Base-by-base conservation (phyloP, 352 stramenopile species). In the Phytophthora tubulina region DNA sequence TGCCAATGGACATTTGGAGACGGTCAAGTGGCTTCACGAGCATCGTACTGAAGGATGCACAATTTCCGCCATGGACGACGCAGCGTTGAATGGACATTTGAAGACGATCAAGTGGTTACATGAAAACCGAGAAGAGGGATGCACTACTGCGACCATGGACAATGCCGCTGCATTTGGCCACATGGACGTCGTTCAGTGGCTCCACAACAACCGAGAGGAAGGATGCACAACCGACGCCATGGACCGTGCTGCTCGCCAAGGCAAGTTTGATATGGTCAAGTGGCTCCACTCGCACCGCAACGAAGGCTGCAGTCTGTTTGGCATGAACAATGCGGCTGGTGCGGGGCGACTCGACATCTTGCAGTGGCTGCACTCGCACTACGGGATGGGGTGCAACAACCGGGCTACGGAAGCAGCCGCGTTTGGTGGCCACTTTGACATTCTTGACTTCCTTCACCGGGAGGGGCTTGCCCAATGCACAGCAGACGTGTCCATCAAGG, bases 1-100 rank as follows among this genome's bases (percentile, higher is more conserved):
- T 38, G 63, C 69, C 0, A 59, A 70, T 10, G 86, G 86, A 17
- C 83, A 88, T 32, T 36, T 91, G 11, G 79, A 82, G 17, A 73
- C 88, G 13, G 64, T 92, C n/a, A 52, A 82, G 56, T 93, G 79
- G 78, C 73, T 92, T 2, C 81, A 88, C 5, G 48, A 52, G 4
- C 55, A 90, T 42, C 77, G 79, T 8, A 72, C 51, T 3, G 76
- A 61, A 39, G 68, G 68, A n/a, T 72, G 68, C 30, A 63, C 53
- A n/a, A 57, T 44, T 55, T 44, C 49, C 1, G 69, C 69, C 15
- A 72, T 76, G 63, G 56, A 72, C 45, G 50, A 76, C 17, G 63
- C 63, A 10, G 63, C 69, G 4, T 27, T 70, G 50, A 63, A 68
- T 21, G 62, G 68, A 14, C 68, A 75, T 13, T 13, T 75, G 9